Evolutionary conservation across 2,329 filamentous ascomycete species (phyloP), one percentile per base, ranked within the genome.

Genomic region (Lizonia empirigonia): DNA sequence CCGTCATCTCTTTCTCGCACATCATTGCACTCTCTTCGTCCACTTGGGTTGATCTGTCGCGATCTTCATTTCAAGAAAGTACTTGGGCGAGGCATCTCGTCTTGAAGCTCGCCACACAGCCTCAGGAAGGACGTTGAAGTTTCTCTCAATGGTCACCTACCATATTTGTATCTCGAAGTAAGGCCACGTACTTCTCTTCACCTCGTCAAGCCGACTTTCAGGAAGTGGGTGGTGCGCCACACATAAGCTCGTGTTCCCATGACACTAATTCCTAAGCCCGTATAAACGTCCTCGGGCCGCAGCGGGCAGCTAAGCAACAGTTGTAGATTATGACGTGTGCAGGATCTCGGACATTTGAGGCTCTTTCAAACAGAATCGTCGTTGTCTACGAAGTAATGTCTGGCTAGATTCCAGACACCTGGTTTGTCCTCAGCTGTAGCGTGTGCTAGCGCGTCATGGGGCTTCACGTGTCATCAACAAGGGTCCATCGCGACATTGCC

Each of bases 381-480:
- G 35, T 29, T n/a, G 30, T 26, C 24, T 33, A n/a, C n/a, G 22
- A 23, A 16, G 22, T 38, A 29, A 46, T 26, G 49, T 12, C 18
- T 20, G 34, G 23, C 24, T 24, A 38, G 33, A 15, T 26, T 19
- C 37, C 49, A 47, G 37, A 29, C 33, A 9, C 37, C 26, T 38
- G 37, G 42, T 42, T n/a, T 20, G 49, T 15, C 27, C 24, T 34
- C 49, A 46, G 47, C 20, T 50, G 34, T 44, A 47, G 42, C 42
- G 32, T 35, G 42, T 42, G 42, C 33, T 52, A 52, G 42, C 49
- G 44, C 38, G 38, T 29, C 37, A 22, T 37, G 27, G 16, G 22
- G 18, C 27, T 47, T 46, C 37, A 44, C 49, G 42, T 52, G 49
- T 38, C 33, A 24, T n/a, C 13, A 26, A 32, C 32, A 37, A 46